A percentile compares a stretch with the other conserved stretches of the same genome.
phyloP scores from a whole-genome alignment of 2,329 filamentous ascomycete species.

The Penicillium concentricum region DNA sequence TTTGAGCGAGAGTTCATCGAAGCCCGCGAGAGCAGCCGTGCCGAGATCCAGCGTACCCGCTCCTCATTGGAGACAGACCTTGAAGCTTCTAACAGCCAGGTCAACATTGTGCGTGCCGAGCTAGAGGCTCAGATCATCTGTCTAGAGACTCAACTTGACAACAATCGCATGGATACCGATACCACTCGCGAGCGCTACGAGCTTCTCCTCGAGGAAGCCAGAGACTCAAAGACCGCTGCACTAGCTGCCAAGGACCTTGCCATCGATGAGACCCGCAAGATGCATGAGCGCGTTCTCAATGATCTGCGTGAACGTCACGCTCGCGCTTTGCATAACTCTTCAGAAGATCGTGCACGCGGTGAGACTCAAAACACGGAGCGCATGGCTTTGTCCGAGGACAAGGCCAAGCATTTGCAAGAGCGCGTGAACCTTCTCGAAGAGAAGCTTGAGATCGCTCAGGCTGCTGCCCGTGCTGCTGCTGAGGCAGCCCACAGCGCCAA shows the following conservation, averaged over 20 bases:
- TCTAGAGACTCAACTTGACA: constrained; percentile 73
- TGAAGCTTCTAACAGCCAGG: constrained; percentile 78
- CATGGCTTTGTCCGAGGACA: constrained; percentile 77
- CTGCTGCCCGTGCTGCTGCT: constrained; percentile 79
- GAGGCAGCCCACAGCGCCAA: constrained; percentile 66
- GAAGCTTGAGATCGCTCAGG: constrained; percentile 83
- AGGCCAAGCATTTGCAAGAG: constrained; percentile 81
- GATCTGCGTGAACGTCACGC: constrained; percentile 75
- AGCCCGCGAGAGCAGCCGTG: constrained; percentile 73
- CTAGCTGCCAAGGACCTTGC: constrained; percentile 56
- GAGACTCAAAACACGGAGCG: constrained; percentile 80
- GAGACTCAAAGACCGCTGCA: constrained; percentile 64
- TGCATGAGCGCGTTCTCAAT: constrained; percentile 72
- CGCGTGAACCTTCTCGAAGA: constrained; percentile 83
- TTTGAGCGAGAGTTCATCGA: constrained; percentile 82
- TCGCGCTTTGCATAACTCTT: constrained; percentile 67
- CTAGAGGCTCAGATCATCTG: constrained; percentile 76
- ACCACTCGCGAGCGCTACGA: constrained; percentile 78
- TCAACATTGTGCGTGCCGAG: constrained; percentile 77
- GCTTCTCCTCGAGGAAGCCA: constrained; percentile 78
- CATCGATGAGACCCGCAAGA: constrained; percentile 58
- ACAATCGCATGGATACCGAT: constrained; percentile 74
- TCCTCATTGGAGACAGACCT: constrained; percentile 77
- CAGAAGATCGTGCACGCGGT: constrained; percentile 77
- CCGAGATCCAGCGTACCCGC: constrained; percentile 78